Base-by-base conservation (phyloP, 257 asterid genomes). In the Rauvolfia tetraphylla region DNA sequence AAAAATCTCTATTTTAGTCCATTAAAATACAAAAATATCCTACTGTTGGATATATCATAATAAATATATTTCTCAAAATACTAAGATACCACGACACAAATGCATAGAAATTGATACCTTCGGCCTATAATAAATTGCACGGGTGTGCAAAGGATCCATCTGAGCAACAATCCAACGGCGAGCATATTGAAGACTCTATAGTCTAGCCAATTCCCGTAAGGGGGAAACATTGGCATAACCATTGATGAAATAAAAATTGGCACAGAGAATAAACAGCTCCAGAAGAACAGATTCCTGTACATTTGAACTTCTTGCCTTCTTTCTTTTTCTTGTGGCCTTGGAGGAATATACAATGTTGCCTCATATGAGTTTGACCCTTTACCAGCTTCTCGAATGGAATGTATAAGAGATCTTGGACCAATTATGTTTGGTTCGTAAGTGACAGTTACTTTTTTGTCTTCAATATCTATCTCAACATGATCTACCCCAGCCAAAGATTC, bases 101-200 rank as follows among this genome's bases (percentile, higher is more conserved):
- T 20, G 4, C 66, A 77, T 42, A 72, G 38, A n/a, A 70, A 63
- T 46, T 54, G 71, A 53, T 87, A 95, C 98, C 98, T 95, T 84
- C 85, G 88, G 79, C 98, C 98, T 78, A 95, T 87, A 79, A 92
- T 80, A 76, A 92, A 95, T 82, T 95, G 98, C 84, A 95, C 96
- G 14, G 98, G 98, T 48, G 98, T 90, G 86, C 98, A 95, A 46
- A 95, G 96, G 86, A 89, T 85, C 96, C 97, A 95, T 84, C 97
- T 88, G 79, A 95, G 84, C 76, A 95, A 84, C 85, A 89, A 62
- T 79, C 98, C 98, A 75, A 92, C 73, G 27, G 82, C 77, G 34
- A 95, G 97, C 98, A 90, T 92, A 81, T 91, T 89, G 81, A 88
- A 79, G 81, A 91, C 92, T 86, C 87, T 91, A 86, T 83, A 91